phyloP scores from a whole-genome alignment of 257 asterid genomes.

The Capsicum baccatum region DNA sequence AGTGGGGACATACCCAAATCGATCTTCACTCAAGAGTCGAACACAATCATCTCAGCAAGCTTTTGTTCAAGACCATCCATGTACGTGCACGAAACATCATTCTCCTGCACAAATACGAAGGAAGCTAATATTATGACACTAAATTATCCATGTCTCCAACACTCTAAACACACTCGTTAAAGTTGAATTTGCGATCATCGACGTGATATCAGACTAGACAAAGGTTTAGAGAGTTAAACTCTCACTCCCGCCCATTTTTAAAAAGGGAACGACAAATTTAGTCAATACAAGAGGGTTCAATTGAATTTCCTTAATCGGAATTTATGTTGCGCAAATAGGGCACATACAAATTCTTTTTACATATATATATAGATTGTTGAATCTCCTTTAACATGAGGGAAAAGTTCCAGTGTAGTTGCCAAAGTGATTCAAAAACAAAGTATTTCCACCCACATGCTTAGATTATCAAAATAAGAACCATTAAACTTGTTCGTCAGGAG shows the following conservation, averaged over 20 bases:
- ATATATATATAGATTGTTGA: background rate
- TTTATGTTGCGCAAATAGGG: background rate
- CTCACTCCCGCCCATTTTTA: too few species aligned
- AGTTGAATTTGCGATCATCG: background rate
- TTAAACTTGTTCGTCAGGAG: background rate
- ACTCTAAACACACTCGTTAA: background rate
- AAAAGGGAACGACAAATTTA: background rate
- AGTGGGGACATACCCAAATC: background rate
- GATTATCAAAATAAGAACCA: background rate
- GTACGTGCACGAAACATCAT: constrained; percentile 1
- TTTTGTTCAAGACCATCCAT: constrained; percentile 2
- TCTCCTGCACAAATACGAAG: background rate
- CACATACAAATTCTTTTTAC: background rate
- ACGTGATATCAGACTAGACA: background rate
- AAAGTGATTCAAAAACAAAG: background rate
- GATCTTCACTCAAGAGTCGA: background rate
- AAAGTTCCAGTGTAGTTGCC: background rate
- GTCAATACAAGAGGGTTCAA: background rate
- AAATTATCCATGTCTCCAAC: background rate
- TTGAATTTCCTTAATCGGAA: background rate
- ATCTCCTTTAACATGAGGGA: background rate
- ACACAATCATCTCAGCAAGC: constrained; percentile 7
- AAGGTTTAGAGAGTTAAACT: background rate
- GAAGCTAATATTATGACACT: background rate
- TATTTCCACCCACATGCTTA: background rate